phyloP scores from a whole-genome alignment of 2,329 filamentous ascomycete species.

The Aureobasidium sp. region DNA sequence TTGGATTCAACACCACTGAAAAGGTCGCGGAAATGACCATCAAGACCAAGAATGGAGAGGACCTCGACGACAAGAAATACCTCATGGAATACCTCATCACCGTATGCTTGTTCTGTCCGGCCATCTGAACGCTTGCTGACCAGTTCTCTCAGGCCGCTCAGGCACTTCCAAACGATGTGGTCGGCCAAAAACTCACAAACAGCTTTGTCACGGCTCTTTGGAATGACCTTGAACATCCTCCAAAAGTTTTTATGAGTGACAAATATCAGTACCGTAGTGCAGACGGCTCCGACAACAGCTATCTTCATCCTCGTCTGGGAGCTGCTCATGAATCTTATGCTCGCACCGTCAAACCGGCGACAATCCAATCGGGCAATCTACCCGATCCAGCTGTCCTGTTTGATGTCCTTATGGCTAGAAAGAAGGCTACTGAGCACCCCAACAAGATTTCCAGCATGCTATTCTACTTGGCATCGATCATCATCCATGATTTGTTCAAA shows the following conservation, averaged over 20 bases:
- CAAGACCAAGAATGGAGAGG: conserved; percentile 37
- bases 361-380: conserved; percentile 48
- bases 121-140: background rate
- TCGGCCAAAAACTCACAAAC: conserved; percentile 33
- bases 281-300: conserved; percentile 47
- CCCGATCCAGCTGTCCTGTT: conserved; percentile 61
- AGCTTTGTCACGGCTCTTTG: conserved; percentile 38
- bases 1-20: conserved; percentile 29
- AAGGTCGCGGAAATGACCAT: conserved; percentile 23
- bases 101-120: conserved; percentile 18
- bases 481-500: conserved; percentile 54
- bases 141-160: conserved; percentile 27
- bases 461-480: conserved; percentile 65
- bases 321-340: conserved; percentile 60
- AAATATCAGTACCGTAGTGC: conserved; percentile 39
- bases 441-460: conserved; percentile 67
- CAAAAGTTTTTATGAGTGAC: conserved; percentile 35
- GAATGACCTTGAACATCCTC: conserved; percentile 41
- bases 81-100: conserved; percentile 51
- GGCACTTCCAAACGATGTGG: conserved; percentile 32
- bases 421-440: conserved; percentile 55
- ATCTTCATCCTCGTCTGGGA: conserved; percentile 54
- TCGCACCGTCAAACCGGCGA: conserved; percentile 51
- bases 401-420: conserved; percentile 56
- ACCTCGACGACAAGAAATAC: conserved; percentile 53